These are phyloP conservation scores for Huntiella decipiens DNA, from an alignment of 2,329 filamentous ascomycete species.

Conservation along the genomic window DNA sequence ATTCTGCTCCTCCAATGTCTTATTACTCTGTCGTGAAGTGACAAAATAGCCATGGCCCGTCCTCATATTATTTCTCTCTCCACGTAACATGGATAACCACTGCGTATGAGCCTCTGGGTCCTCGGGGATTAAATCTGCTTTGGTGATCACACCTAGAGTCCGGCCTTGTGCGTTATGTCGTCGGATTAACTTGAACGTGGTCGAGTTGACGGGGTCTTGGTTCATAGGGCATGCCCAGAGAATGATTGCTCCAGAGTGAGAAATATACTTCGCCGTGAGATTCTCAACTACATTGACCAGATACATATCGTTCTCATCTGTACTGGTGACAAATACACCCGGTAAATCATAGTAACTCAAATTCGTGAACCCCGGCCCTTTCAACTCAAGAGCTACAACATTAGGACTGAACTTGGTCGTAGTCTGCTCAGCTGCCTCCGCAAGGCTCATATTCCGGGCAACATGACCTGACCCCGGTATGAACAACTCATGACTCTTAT, in stretches of 20 bases:
- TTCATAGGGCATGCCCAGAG: constrained; percentile 64
- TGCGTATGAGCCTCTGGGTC: constrained; percentile 29
- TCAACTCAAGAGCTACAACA: constrained; percentile 57
- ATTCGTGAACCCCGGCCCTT: constrained; percentile 49
- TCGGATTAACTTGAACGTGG: constrained; percentile 45
- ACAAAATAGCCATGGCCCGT: constrained; percentile 64
- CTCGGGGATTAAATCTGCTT: constrained; percentile 52
- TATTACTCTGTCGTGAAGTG: constrained; percentile 45
- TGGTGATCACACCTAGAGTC: constrained; percentile 63
- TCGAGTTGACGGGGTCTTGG: constrained; percentile 57
- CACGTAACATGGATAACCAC: constrained; percentile 45
- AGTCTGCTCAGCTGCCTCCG: constrained; percentile 22
- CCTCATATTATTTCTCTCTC: constrained; percentile 30
- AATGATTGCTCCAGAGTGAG: constrained; percentile 50
- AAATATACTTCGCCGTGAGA: constrained; percentile 51
- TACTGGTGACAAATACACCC: constrained; percentile 56
- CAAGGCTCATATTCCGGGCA: constrained; percentile 18
- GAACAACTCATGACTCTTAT: constrained; percentile 30
- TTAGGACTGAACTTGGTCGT: constrained; percentile 65
- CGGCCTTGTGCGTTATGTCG: constrained; percentile 34
- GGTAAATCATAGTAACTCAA: constrained; percentile 74
- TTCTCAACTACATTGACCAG: constrained; percentile 55
- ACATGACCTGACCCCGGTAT: constrained; percentile 29
- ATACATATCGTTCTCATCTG: constrained; percentile 43
- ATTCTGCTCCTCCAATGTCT: constrained; percentile 32